These are phyloP conservation scores for Sinapis alba DNA, from an alignment of 441 rosid species.

Conservation along the genomic window DNA sequence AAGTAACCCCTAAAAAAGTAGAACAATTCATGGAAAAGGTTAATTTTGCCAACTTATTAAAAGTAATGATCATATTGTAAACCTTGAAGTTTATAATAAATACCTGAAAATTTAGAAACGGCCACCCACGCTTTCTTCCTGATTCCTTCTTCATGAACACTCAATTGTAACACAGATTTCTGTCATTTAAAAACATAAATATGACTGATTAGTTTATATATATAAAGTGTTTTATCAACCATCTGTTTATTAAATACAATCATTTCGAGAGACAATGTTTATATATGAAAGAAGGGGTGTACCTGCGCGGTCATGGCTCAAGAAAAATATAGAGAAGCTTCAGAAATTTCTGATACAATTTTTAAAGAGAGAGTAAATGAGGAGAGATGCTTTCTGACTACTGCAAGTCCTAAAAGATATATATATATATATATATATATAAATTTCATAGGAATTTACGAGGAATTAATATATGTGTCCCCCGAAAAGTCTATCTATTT, in stretches of 20 bases:
- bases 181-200: conserved; percentile 2
- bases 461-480: neutral
- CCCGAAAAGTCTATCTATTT: neutral
- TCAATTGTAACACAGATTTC: conserved; percentile 34
- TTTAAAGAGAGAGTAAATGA: neutral
- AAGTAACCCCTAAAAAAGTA: conserved; percentile 47
- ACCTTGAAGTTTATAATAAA: neutral
- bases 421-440: conserved; percentile 7
- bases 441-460: neutral
- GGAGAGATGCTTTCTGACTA: neutral
- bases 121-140: conserved; percentile 19
- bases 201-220: neutral
- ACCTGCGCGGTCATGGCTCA: conserved; percentile 26
- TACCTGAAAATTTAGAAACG: conserved; percentile 21
- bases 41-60: neutral
- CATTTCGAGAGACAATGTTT: neutral
- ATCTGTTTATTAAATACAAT: neutral
- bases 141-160: conserved; percentile 12
- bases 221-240: neutral
- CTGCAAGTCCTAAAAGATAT: neutral
- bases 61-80: neutral
- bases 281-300: neutral
- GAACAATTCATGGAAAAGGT: neutral
- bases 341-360: neutral
- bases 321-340: conserved; percentile 22